Evolutionary conservation across 495 filamentous ascomycete genomes (phyloP), one percentile per base, ranked within the genome.

Genomic region (Durotheca rogersii): DNA sequence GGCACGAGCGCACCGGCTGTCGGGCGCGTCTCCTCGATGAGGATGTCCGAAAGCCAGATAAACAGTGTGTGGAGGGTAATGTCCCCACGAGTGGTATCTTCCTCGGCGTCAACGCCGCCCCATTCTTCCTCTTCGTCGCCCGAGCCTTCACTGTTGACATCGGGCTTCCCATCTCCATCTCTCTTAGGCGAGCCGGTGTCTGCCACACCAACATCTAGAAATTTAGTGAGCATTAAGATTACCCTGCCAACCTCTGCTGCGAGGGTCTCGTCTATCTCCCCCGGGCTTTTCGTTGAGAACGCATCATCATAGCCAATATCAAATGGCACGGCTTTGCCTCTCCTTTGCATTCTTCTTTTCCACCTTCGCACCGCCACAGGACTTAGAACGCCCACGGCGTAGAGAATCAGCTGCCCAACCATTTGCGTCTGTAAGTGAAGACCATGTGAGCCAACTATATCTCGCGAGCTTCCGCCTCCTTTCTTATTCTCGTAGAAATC

Each of bases 11-110:
- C 74, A 15, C 73, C 60, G 23, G 82, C 74, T 18, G 76, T 79
- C 6, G 83, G 82, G 15, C 79, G 82, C 11, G 82, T 76, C 58
- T 96, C 93, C 25, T 84, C 82, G 19, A 94, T 82, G 25, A 97
- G 73, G 38, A 96, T 81, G 48, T 78, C 80, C 0, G 87, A 84
- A 3, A 91, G 77, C 66, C 88, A 84, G 40, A 74, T 74, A 55
- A 95, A 83, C 45, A 98, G 75, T 63, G 86, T 89, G 35, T 77
- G 71, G 29, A 95, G 71, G n/a, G 59, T 67, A 52, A 57, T 69
- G n/a, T n/a, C n/a, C 41, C 30, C 59, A 21, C 61, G 40, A 37
- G 64, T 62, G 3, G 74, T 69, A 6, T 70, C 70, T 29, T 79
- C 74, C 16, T 73, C 73, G 7, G 64, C 68, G 11, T 70, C 68